Percentiles rank a stretch among this genome's conserved stretches.
Conservation (phyloP, 2,329 filamentous ascomycete species). For the Calonectria multiphialidica region DNA sequence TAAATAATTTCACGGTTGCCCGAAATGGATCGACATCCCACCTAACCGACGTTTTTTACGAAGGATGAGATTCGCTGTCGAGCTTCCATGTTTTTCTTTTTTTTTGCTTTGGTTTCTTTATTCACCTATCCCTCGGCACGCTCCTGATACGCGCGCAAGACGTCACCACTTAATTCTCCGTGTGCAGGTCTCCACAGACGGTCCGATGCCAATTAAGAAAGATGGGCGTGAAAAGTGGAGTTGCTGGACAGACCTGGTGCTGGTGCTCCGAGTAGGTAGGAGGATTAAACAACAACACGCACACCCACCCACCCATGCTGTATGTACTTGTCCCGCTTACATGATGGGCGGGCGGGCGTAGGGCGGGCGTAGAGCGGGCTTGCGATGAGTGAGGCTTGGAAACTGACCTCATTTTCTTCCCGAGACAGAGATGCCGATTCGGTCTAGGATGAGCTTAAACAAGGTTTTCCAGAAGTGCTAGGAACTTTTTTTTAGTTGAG, state of each 20-base stretch:
- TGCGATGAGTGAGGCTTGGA: not conserved
- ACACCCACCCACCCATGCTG: not conserved
- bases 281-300: no score
- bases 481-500: not conserved
- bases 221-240: slow-evolving; percentile 7
- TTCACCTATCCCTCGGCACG: not conserved
- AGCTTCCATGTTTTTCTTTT: not conserved
- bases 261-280: not conserved
- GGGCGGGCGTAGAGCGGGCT: no score
- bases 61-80: slow-evolving; percentile 3
- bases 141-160: slow-evolving; percentile 1
- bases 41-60: not conserved
- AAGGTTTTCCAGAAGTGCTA: not conserved
- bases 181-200: slow-evolving; percentile 4
- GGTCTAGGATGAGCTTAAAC: slow-evolving; percentile 6
- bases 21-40: not conserved
- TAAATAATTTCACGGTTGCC: not conserved
- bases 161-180: slow-evolving; percentile 11
- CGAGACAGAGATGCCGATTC: not conserved
- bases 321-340: not conserved
- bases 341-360: not conserved
- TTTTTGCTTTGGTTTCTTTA: not conserved
- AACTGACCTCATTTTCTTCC: not conserved
- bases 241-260: not conserved
- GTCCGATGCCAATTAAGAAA: slow-evolving; percentile 7